Percentiles rank a stretch among this genome's conserved stretches.
phyloP scores from a whole-genome alignment of 805 yeast species.

The Yarrowia deformans region DNA sequence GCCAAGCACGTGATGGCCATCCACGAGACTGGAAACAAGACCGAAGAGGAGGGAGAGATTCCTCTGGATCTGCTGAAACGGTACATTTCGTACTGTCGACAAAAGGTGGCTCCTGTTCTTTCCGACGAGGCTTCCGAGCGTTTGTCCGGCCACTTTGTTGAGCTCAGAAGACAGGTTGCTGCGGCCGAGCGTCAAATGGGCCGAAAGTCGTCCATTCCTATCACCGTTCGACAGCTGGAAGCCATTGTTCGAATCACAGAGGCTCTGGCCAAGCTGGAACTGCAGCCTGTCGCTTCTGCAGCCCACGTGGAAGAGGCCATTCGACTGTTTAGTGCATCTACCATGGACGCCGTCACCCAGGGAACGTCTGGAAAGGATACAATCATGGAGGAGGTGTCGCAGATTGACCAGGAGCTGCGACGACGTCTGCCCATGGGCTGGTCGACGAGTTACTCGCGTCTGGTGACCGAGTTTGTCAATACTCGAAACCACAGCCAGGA shows the following conservation, averaged over 20 bases:
- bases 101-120: slow-evolving; percentile 91
- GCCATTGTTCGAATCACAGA: slow-evolving; percentile 97
- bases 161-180: slow-evolving; percentile 83
- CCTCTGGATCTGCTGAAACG: slow-evolving; percentile 91
- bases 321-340: slow-evolving; percentile 91
- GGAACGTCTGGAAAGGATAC: slow-evolving; percentile 62
- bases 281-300: slow-evolving; percentile 83
- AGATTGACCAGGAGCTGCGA: slow-evolving; percentile 83
- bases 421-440: slow-evolving; percentile 95
- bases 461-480: slow-evolving; percentile 73
- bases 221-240: slow-evolving; percentile 96
- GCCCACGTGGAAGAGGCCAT: slow-evolving; percentile 96
- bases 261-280: slow-evolving; percentile 83
- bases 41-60: slow-evolving; percentile 72
- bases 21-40: slow-evolving; percentile 78
- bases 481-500: slow-evolving; percentile 60
- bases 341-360: slow-evolving; percentile 91
- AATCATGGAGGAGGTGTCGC: slow-evolving; percentile 72
- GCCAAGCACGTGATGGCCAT: slow-evolving; percentile 95
- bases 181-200: slow-evolving; percentile 80
- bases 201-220: slow-evolving; percentile 94
- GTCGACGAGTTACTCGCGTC: slow-evolving; percentile 86
- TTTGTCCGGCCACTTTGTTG: slow-evolving; percentile 89
- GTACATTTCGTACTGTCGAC: slow-evolving; percentile 87
- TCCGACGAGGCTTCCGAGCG: slow-evolving; percentile 89